phyloP scores from a whole-genome alignment of 2,329 filamentous ascomycete genomes.

The Cordyceps cateniannulata region DNA sequence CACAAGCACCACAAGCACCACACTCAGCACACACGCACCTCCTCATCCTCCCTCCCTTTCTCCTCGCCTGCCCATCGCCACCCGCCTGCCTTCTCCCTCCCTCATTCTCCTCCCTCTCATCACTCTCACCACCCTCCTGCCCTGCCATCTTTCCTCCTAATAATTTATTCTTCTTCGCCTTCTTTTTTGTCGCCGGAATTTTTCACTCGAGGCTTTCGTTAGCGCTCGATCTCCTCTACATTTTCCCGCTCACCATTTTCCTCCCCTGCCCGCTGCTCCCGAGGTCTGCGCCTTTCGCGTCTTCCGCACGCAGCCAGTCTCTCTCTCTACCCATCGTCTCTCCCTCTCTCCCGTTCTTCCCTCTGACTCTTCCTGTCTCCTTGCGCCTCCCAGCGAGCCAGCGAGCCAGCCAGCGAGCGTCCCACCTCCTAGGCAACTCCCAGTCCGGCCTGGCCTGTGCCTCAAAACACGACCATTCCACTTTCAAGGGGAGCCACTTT shows the following conservation, averaged over 20 bases:
- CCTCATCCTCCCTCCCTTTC: neutral
- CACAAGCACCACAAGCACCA: too few relatives aligned
- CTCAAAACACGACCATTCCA: constrained; percentile 1
- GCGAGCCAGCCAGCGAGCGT: neutral
- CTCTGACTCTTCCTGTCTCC: neutral
- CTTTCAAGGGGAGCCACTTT: constrained; percentile 8
- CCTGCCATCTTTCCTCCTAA: constrained; percentile 15
- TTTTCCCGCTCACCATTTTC: constrained; percentile 11
- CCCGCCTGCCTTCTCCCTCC: constrained; percentile 10
- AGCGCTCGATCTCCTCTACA: constrained; percentile 36
- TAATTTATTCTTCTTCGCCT: constrained; percentile 16
- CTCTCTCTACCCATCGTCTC: neutral
- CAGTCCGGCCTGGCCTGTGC: constrained; percentile 10
- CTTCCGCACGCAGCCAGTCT: neutral
- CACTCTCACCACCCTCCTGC: constrained; percentile 12
- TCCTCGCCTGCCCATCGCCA: constrained; percentile 8
- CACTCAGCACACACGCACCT: neutral
- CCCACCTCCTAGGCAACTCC: constrained; percentile 12
- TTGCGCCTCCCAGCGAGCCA: neutral
- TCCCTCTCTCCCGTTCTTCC: neutral
- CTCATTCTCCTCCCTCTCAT: constrained; percentile 13
- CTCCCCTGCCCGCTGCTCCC: neutral
- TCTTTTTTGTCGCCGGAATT: constrained; percentile 18
- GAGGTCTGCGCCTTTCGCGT: neutral
- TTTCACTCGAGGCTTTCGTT: constrained; percentile 38